Evolutionary conservation across 495 filamentous ascomycete species (phyloP).

Genomic region (Podospora tetraspora): DNA sequence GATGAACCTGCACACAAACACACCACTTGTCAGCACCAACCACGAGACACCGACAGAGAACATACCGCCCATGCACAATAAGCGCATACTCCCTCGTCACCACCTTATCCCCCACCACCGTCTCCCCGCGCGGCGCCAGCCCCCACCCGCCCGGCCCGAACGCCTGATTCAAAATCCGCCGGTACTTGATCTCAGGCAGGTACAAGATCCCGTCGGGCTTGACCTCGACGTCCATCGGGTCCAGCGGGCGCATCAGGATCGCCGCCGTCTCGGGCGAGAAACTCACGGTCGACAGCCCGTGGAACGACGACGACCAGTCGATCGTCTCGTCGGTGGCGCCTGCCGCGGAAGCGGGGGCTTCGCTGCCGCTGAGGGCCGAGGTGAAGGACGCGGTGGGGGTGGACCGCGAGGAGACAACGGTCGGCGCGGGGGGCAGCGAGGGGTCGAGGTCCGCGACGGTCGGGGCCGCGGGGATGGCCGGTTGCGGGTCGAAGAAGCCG

Average conservation of each 20-base stretch:
- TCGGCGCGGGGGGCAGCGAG: slow-evolving; percentile 19
- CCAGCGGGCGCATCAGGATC: slow-evolving; percentile 61
- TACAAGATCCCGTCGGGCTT: slow-evolving; percentile 97
- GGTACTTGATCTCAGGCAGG: slow-evolving; percentile 97
- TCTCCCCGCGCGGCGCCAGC: slow-evolving; percentile 81
- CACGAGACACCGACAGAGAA: slow-evolving; percentile 10
- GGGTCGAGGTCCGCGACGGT: slow-evolving; percentile 29
- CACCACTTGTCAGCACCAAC: neutral
- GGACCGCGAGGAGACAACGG: slow-evolving; percentile 13
- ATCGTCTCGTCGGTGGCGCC: slow-evolving; percentile 48
- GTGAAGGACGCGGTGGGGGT: slow-evolving; percentile 4
- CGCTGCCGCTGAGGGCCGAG: slow-evolving; percentile 23
- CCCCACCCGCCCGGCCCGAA: slow-evolving; percentile 98
- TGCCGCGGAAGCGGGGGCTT: slow-evolving; percentile 1
- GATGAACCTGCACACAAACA: slow-evolving; percentile 57
- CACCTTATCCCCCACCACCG: slow-evolving; percentile 78
- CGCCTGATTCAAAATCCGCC: slow-evolving; percentile 80
- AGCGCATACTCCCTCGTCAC: slow-evolving; percentile 96
- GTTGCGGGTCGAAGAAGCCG: slow-evolving; percentile 24
- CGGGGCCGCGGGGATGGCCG: slow-evolving; percentile 30
- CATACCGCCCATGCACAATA: slow-evolving; percentile 81
- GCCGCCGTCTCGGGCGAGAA: slow-evolving; percentile 73
- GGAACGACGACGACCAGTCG: slow-evolving; percentile 91
- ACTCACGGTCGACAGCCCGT: slow-evolving; percentile 70
- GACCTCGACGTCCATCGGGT: slow-evolving; percentile 79